phyloP scores from a whole-genome alignment of 352 stramenopile genomes.

The Globisporangium acanthophoron region DNA sequence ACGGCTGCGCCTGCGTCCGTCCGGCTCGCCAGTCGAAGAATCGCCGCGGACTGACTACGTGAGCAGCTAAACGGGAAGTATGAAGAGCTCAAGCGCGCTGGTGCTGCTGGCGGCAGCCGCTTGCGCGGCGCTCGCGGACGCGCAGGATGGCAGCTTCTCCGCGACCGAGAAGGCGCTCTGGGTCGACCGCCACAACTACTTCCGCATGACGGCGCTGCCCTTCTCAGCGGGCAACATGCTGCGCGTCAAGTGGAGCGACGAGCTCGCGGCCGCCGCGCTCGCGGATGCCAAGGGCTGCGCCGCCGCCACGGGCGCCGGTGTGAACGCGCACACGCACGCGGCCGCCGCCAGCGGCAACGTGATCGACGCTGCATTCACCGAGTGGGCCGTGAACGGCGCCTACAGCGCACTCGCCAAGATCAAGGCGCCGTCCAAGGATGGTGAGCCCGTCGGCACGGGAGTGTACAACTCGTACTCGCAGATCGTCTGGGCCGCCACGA shows the following conservation, averaged over 20 bases:
- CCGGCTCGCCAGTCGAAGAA: neutral
- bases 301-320: constrained; percentile 22
- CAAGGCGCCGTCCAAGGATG: constrained; percentile 28
- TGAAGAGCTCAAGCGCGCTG: constrained; percentile 13
- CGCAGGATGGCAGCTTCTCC: constrained; percentile 18
- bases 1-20: too few species aligned
- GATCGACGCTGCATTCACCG: constrained; percentile 49
- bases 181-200: constrained; percentile 77
- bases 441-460: constrained; percentile 43
- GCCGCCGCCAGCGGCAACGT: constrained; percentile 16
- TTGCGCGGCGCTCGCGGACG: constrained; percentile 1
- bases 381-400: constrained; percentile 55
- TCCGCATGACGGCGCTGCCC: constrained; percentile 63
- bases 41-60: neutral
- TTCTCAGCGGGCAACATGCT: constrained; percentile 65
- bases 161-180: constrained; percentile 48
- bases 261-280: constrained; percentile 34
- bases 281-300: constrained; percentile 34
- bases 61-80: neutral
- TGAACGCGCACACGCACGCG: constrained; percentile 46
- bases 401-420: constrained; percentile 41
- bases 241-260: constrained; percentile 50
- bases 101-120: neutral
- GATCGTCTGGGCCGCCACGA: constrained; percentile 59
- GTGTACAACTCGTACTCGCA: constrained; percentile 77